Conservation (phyloP, 129 eudicot species). For the Artemisia tridentata region DNA sequence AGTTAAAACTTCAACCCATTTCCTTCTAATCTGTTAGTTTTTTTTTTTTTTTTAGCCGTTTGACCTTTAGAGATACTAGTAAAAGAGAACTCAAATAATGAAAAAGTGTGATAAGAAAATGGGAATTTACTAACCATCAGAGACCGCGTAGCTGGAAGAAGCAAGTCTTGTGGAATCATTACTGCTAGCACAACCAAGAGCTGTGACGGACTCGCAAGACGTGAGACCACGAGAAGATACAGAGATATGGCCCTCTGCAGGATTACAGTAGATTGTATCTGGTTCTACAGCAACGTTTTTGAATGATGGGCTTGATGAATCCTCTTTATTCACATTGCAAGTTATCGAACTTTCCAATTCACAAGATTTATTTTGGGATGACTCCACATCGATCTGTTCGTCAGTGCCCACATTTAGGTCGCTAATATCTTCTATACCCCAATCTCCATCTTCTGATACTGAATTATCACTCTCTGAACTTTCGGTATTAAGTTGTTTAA, state of each 20-base stretch:
- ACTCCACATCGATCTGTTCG: constrained; percentile 24
- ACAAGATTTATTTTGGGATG: constrained; percentile 21
- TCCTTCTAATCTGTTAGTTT: no score
- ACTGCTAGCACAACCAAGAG: constrained; percentile 15
- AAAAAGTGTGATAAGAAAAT: no score
- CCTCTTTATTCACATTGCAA: constrained; percentile 30
- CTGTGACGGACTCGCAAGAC: constrained; percentile 20
- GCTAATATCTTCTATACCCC: constrained; percentile 17
- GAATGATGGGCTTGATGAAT: constrained; percentile 17
- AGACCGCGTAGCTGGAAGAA: no score
- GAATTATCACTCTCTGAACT: constrained; percentile 23
- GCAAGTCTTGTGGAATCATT: not conserved
- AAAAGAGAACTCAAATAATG: no score
- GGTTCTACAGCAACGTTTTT: constrained; percentile 20
- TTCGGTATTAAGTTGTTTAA: not conserved
- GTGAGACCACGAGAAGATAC: constrained; percentile 11
- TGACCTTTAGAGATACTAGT: no score
- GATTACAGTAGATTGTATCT: constrained; percentile 19
- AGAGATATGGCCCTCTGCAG: constrained; percentile 18
- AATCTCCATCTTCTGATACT: constrained; percentile 24
- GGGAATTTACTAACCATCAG: no score
- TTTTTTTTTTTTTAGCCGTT: no score
- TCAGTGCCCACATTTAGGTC: constrained; percentile 21
- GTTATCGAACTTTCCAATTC: constrained; percentile 18
- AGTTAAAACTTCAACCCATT: not conserved